A percentile compares a stretch with the other conserved stretches of the same genome.
phyloP scores from a whole-genome alignment of 2,329 filamentous ascomycete species.

The Geoglossum cookeanum region DNA sequence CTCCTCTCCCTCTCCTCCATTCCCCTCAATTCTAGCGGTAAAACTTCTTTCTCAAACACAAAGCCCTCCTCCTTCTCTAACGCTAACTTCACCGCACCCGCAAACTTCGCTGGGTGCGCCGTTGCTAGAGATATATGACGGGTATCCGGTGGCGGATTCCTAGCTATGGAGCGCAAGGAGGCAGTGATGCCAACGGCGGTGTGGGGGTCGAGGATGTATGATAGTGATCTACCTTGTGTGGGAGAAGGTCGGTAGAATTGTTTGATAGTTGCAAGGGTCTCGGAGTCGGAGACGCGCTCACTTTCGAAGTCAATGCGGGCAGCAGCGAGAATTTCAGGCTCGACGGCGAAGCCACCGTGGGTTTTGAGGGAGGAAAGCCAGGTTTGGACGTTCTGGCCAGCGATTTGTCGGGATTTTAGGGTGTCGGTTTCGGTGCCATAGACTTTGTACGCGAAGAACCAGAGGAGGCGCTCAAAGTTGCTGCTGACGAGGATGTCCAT shows the following conservation, averaged over 20 bases:
- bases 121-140: constrained; percentile 75
- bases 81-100: constrained; percentile 63
- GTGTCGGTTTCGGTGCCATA: constrained; percentile 20
- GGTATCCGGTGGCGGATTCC: constrained; percentile 27
- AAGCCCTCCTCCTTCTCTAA: constrained; percentile 54
- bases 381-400: constrained; percentile 52
- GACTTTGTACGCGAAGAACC: constrained; percentile 72
- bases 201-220: constrained; percentile 86
- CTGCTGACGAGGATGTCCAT: constrained; percentile 96
- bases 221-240: constrained; percentile 15
- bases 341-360: constrained; percentile 66
- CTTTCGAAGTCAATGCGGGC: constrained; percentile 64
- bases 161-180: constrained; percentile 45
- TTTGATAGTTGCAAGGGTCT: constrained; percentile 51
- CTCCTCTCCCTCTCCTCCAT: constrained; percentile 58
- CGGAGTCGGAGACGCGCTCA: constrained; percentile 43
- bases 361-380: constrained; percentile 72
- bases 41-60: constrained; percentile 51
- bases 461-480: constrained; percentile 91
- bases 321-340: constrained; percentile 47
- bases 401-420: constrained; percentile 34
- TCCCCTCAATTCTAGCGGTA: constrained; percentile 66
- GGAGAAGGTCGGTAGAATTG: constrained; percentile 29
- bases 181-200: constrained; percentile 73
- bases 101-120: constrained; percentile 91